Evolutionary conservation across 1,284 basidiomycete species (phyloP).

Genomic region (Ceratobasidium sp.): DNA sequence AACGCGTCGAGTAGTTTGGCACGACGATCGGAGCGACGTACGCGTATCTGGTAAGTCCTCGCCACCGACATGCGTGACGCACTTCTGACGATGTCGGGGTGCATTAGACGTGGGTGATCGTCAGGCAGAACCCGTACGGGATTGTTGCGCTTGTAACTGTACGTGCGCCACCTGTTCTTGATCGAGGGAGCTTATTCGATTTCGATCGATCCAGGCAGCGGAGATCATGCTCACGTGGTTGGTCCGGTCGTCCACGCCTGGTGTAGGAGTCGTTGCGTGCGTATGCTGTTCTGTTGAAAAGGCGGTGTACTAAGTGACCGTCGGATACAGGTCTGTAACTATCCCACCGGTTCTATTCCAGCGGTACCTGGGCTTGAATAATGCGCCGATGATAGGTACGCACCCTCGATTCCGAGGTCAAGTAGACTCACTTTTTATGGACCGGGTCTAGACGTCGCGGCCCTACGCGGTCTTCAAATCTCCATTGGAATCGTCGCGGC

Average conservation of each 20-base stretch:
- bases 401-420: not conserved
- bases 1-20: conserved; percentile 12
- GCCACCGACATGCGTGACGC: not conserved
- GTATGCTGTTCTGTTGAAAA: conserved; percentile 43
- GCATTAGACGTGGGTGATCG: conserved; percentile 24
- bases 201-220: conserved; percentile 43
- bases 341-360: conserved; percentile 57
- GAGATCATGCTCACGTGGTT: conserved; percentile 60
- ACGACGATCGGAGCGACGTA: conserved; percentile 14
- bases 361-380: conserved; percentile 51
- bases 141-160: conserved; percentile 56
- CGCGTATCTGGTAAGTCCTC: conserved; percentile 31
- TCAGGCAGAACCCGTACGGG: conserved; percentile 54
- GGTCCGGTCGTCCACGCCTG: conserved; percentile 53
- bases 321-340: conserved; percentile 53
- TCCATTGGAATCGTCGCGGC: conserved; percentile 58
- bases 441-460: conserved; percentile 52
- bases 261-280: conserved; percentile 58
- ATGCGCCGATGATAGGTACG: conserved; percentile 47
- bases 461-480: conserved; percentile 55
- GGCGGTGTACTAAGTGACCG: not conserved
- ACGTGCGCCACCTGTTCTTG: not conserved
- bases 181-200: not conserved
- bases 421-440: not conserved
- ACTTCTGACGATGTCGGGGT: not conserved